Conservation (phyloP, 176 grass and related monocot species). For the Rhynchospora pubera region DNA sequence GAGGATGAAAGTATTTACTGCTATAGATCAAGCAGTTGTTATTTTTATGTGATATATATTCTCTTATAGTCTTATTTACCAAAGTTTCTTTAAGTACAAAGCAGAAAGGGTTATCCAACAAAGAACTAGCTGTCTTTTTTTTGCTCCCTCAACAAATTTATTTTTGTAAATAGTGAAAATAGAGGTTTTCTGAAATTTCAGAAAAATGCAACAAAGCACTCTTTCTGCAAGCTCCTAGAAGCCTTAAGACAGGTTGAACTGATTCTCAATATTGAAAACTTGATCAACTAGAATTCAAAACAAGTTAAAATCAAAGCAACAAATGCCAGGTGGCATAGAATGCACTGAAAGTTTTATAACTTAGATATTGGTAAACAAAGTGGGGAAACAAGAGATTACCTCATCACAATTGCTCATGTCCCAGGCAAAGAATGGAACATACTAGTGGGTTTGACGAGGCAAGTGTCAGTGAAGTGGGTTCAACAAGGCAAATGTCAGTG, state of each 20-base stretch:
- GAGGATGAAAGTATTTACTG: neutral
- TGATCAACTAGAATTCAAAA: neutral
- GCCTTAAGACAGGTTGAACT: neutral
- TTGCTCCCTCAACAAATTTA: neutral
- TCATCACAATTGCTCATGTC: neutral
- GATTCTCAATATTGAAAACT: neutral
- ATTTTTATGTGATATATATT: neutral
- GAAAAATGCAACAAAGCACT: slow-evolving; percentile 3
- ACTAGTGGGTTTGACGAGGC: neutral
- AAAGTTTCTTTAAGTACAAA: neutral
- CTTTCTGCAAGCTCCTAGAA: neutral
- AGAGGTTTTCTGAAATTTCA: neutral
- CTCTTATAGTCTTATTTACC: neutral
- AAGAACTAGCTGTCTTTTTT: neutral
- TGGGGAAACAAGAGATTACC: neutral
- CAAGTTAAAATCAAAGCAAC: neutral
- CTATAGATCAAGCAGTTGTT: neutral
- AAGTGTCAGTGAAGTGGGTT: neutral
- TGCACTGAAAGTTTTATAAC: neutral
- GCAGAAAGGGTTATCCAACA: neutral
- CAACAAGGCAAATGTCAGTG: neutral
- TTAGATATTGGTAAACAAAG: neutral
- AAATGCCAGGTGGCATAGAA: neutral
- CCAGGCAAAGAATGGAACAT: neutral
- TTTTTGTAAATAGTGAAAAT: neutral